Percentiles rank a stretch among this genome's conserved stretches.
These are phyloP conservation scores for Chaetomium fimeti DNA, from an alignment of 495 filamentous ascomycete species.

Conservation along the genomic window DNA sequence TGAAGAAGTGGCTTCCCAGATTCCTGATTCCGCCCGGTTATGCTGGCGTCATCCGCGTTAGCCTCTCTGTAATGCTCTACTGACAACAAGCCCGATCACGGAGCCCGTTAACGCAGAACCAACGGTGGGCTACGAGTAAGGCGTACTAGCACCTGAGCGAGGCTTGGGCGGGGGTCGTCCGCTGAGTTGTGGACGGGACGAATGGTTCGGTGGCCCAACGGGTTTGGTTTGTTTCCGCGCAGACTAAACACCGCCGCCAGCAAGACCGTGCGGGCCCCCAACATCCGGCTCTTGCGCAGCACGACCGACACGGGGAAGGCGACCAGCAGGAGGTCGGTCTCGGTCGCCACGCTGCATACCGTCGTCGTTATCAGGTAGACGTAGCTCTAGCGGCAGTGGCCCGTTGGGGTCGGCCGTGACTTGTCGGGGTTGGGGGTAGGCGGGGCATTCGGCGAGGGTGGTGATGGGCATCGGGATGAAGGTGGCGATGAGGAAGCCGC, in stretches of 20 bases:
- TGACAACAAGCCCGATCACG: too few species aligned
- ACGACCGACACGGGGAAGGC: conserved; percentile 87
- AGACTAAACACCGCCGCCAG: conserved; percentile 73
- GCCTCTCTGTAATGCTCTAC: too few species aligned
- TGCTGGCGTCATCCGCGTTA: too few species aligned
- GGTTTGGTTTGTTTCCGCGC: conserved; percentile 39
- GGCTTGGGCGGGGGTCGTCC: too few species aligned
- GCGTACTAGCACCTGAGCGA: too few species aligned
- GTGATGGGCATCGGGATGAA: conserved; percentile 75
- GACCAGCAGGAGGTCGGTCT: conserved; percentile 85
- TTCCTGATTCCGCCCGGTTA: too few species aligned
- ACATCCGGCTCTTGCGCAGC: conserved; percentile 64
- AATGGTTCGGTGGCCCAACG: too few species aligned
- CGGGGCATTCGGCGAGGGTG: conserved; percentile 79
- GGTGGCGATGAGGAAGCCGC: conserved; percentile 68
- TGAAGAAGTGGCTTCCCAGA: not conserved
- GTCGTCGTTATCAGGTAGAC: conserved; percentile 81
- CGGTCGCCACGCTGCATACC: conserved; percentile 75
- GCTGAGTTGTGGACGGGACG: too few species aligned
- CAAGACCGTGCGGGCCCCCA: conserved; percentile 57
- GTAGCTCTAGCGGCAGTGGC: conserved; percentile 75
- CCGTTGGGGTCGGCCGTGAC: conserved; percentile 83
- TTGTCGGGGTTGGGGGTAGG: conserved; percentile 84
- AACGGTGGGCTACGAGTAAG: too few species aligned
- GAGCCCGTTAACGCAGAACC: too few species aligned